Conservation (phyloP, 1,139 yeast species). For the Debaryomycetaceae sp. region DNA sequence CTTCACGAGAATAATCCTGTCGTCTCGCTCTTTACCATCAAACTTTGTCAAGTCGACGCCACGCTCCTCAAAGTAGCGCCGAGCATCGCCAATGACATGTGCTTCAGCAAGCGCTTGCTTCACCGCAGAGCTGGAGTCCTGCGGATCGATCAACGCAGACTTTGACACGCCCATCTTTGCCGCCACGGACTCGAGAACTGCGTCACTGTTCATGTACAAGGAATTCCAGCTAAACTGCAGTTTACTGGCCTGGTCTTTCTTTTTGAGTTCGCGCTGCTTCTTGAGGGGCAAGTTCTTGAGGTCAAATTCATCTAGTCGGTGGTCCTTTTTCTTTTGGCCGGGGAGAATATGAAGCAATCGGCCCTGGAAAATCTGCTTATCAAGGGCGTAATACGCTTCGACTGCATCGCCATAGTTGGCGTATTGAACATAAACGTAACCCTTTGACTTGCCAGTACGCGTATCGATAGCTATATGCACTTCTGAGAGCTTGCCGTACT, state of each 20-base stretch:
- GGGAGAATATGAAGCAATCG: slow-evolving; percentile 84
- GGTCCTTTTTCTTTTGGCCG: slow-evolving; percentile 70
- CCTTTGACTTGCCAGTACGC: slow-evolving; percentile 83
- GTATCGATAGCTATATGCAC: slow-evolving; percentile 90
- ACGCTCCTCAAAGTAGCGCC: slow-evolving; percentile 71
- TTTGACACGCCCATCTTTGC: slow-evolving; percentile 71
- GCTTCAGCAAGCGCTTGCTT: slow-evolving; percentile 98
- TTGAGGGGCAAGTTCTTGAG: slow-evolving; percentile 82
- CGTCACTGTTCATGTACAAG: slow-evolving; percentile 79
- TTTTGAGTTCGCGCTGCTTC: slow-evolving; percentile 77
- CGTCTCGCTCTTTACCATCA: slow-evolving; percentile 66
- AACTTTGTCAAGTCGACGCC: slow-evolving; percentile 80
- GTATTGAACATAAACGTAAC: slow-evolving; percentile 82
- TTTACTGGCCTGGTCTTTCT: slow-evolving; percentile 75
- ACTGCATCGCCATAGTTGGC: slow-evolving; percentile 60
- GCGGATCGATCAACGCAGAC: slow-evolving; percentile 78
- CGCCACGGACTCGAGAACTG: slow-evolving; percentile 87
- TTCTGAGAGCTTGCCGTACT: slow-evolving; percentile 55
- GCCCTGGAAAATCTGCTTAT: slow-evolving; percentile 90
- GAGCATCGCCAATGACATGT: slow-evolving; percentile 83
- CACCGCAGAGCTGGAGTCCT: slow-evolving; percentile 83
- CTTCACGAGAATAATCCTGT: slow-evolving; percentile 69
- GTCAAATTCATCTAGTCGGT: slow-evolving; percentile 80
- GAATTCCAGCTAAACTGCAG: slow-evolving; percentile 94
- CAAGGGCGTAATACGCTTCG: slow-evolving; percentile 59